Evolutionary conservation across 2,329 filamentous ascomycete species (phyloP), one percentile per base, ranked within the genome.

Genomic region (Lasiodiplodia citricola): DNA sequence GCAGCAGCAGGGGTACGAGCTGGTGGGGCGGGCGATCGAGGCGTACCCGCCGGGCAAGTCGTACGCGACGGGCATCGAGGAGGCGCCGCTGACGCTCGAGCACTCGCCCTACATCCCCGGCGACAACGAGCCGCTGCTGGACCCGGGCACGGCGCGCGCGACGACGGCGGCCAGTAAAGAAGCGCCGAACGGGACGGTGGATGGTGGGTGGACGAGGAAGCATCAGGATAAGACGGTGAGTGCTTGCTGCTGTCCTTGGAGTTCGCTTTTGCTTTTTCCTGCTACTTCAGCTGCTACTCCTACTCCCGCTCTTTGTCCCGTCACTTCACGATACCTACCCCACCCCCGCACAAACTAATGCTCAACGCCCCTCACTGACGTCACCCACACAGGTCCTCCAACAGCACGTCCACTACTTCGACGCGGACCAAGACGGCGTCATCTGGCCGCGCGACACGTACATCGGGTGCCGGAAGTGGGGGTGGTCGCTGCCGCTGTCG

Each of bases 361-460:
- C 6, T 13, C 51, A 21, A 25, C 31, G 47, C 14, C 8, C 52
- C 54, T 13, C 54, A 21, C 16, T n/a, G 18, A 37, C 54, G 31
- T 57, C 7, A 35, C 57, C 8, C 55, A 6, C 55, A 5, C 74
- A 63, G 60, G 81, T 86, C 14, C 79, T 87, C 3, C 84, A 86
- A 72, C 85, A 87, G 72, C 86, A 87, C 74, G 81, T 81, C 72
- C 77, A 78, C 25, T 87, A 85, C 78, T 88, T 84, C 71, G 86
- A 87, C 74, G 72, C 76, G 11, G 85, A 87, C 72, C 72, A 75
- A 35, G 86, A 87, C 72, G 83, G 83, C 41, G 75, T 87, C n/a
- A 83, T 87, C 70, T 87, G 81, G 82, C 85, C 86, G 0, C 72
- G 70, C 2, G 85, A 87, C 73, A 87, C 85, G 2, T 87, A 80